phyloP scores from a whole-genome alignment of 31 red algal genomes.

The Porphyra umbilicalis region DNA sequence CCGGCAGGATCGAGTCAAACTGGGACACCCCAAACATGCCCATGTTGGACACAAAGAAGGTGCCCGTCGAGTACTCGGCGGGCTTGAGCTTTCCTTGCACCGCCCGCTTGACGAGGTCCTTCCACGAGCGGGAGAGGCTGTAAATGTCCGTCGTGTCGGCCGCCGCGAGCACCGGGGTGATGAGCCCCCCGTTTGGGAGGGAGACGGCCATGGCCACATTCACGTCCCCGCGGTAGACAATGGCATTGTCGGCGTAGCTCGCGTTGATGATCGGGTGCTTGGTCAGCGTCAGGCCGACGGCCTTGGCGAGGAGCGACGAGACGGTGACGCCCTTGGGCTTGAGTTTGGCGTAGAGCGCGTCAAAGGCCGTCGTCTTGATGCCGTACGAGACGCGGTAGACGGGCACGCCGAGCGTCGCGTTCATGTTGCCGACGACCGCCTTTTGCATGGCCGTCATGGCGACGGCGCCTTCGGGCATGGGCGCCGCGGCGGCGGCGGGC shows the following conservation, averaged over 20 bases:
- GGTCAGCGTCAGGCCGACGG: conserved; percentile 47
- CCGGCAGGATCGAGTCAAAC: conserved; percentile 93
- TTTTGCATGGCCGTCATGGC: conserved; percentile 92
- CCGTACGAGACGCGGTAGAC: conserved; percentile 84
- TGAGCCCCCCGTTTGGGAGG: conserved; percentile 87
- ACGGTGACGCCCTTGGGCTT: conserved; percentile 94
- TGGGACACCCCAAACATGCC: conserved; percentile 95
- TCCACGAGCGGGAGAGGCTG: conserved; percentile 72
- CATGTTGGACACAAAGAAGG: conserved; percentile 87
- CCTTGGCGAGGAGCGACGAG: conserved; percentile 91
- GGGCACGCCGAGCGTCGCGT: conserved; percentile 66
- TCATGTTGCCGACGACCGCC: conserved; percentile 91
- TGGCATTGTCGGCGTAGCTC: conserved; percentile 52
- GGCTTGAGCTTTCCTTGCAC: conserved; percentile 64
- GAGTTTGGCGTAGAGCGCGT: conserved; percentile 79
- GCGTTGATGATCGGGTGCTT: conserved; percentile 95
- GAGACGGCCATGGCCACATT: conserved; percentile 96
- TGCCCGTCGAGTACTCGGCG: conserved; percentile 81
- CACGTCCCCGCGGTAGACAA: conserved; percentile 59
- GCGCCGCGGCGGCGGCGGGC: conserved; percentile 16
- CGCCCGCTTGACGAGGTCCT: conserved; percentile 78
- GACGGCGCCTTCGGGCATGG: conserved; percentile 60
- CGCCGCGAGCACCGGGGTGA: conserved; percentile 85
- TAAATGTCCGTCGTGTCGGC: conserved; percentile 70
- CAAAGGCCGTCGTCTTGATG: conserved; percentile 72